phyloP scores from a whole-genome alignment of 2,329 filamentous ascomycete genomes.

The Parastagonospora nodorum region DNA sequence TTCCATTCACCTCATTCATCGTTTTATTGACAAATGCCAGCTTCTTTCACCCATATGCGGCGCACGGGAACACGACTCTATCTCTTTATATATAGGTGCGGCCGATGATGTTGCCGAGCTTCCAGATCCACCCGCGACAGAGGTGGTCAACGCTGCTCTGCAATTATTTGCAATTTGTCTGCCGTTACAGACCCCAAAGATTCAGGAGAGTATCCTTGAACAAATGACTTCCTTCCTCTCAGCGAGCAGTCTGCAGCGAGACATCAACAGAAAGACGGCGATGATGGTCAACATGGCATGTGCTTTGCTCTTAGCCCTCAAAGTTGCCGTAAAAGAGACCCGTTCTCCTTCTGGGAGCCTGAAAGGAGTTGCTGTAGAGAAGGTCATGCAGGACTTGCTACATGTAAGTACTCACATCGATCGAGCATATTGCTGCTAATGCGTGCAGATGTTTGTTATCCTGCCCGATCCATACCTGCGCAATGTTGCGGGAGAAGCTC shows the following conservation, averaged over 20 bases:
- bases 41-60: conserved; percentile 70
- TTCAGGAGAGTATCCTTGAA: conserved; percentile 94
- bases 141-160: conserved; percentile 93
- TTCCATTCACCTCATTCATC: too few relatives aligned
- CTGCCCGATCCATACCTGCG: conserved; percentile 86
- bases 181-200: conserved; percentile 83
- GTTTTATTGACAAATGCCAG: conserved; percentile 33
- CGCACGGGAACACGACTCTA: conserved; percentile 87
- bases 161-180: conserved; percentile 90
- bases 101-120: conserved; percentile 54
- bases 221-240: conserved; percentile 91
- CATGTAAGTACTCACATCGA: conserved; percentile 64
- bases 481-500: conserved; percentile 79
- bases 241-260: conserved; percentile 77
- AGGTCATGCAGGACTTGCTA: conserved; percentile 69
- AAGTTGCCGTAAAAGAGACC: conserved; percentile 83
- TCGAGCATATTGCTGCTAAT: conserved; percentile 7
- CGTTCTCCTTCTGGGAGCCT: conserved; percentile 74
- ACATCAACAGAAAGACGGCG: conserved; percentile 85
- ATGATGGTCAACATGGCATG: conserved; percentile 89
- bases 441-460: conserved; percentile 68
- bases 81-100: conserved; percentile 72
- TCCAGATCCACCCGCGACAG: conserved; percentile 84
- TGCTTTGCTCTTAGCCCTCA: conserved; percentile 78
- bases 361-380: conserved; percentile 76